Conservation (phyloP, 371 early-diverging fungal genomes). For the Circinella minor region DNA sequence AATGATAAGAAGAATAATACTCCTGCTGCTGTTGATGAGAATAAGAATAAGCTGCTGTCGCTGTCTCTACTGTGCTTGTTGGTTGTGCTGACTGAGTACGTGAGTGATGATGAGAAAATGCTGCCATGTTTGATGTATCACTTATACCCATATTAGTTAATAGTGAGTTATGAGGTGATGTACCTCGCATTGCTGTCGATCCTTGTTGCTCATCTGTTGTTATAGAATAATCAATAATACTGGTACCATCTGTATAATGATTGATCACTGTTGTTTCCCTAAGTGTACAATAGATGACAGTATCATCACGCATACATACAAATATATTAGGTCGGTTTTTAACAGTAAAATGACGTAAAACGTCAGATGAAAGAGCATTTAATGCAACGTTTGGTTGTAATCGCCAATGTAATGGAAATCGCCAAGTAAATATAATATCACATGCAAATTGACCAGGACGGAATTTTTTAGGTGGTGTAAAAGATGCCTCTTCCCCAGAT, state of each 20-base stretch:
- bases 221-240: slow-evolving; percentile 11
- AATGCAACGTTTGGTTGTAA: slow-evolving; percentile 71
- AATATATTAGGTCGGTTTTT: slow-evolving; percentile 78
- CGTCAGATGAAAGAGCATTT: slow-evolving; percentile 55
- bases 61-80: not conserved
- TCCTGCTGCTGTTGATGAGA: not conserved
- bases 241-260: not conserved
- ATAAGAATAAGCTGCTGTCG: not conserved
- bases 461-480: slow-evolving; percentile 46
- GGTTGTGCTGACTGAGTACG: slow-evolving; percentile 27
- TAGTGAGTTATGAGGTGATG: slow-evolving; percentile 1
- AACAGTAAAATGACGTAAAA: slow-evolving; percentile 68
- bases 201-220: not conserved
- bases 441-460: slow-evolving; percentile 77
- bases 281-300: slow-evolving; percentile 70
- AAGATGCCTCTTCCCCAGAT: slow-evolving; percentile 43
- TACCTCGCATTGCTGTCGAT: not conserved
- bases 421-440: slow-evolving; percentile 61
- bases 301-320: slow-evolving; percentile 61
- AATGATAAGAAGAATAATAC: too few relatives aligned
- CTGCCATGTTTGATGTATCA: not conserved
- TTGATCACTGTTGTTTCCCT: slow-evolving; percentile 38
- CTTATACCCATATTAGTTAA: not conserved
- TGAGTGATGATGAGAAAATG: slow-evolving; percentile 15
- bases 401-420: slow-evolving; percentile 80